Percentiles rank a stretch among this genome's conserved stretches.
These are phyloP conservation scores for Elsinoe batatas DNA, from an alignment of 2,329 filamentous ascomycete species.

Conservation along the genomic window DNA sequence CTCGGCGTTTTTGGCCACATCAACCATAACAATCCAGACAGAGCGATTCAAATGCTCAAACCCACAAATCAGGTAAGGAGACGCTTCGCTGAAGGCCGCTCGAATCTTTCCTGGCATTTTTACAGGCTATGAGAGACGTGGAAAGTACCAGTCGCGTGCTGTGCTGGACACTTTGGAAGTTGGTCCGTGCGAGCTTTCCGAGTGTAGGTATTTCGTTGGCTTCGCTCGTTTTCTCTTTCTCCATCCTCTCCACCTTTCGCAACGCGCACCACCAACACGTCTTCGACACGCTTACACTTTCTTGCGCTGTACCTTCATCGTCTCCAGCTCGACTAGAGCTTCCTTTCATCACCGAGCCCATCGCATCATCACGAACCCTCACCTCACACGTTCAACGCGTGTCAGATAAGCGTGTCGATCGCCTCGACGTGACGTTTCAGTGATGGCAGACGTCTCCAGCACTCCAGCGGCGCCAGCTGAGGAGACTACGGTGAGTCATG, in stretches of 20 bases:
- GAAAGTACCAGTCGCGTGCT: not conserved
- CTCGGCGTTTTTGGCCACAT: slow-evolving; percentile 1
- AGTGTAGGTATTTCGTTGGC: not conserved
- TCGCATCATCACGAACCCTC: not conserved
- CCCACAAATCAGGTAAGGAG: not conserved
- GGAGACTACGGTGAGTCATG: slow-evolving; percentile 9
- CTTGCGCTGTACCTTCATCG: slow-evolving; percentile 9
- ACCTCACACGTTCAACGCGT: slow-evolving; percentile 1
- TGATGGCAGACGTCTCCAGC: slow-evolving; percentile 6
- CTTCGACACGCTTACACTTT: not conserved
- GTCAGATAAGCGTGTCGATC: slow-evolving; percentile 10
- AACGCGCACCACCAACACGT: slow-evolving; percentile 8
- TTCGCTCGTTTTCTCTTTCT: slow-evolving; percentile 12
- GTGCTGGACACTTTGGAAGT: not conserved
- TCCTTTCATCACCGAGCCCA: not conserved
- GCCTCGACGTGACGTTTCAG: slow-evolving; percentile 2
- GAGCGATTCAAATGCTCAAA: not conserved
- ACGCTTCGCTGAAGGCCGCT: not conserved
- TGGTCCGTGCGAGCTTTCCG: not conserved
- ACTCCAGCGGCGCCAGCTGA: slow-evolving; percentile 6
- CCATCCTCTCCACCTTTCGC: slow-evolving; percentile 14
- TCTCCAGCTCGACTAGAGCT: not conserved
- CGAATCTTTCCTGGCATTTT: not conserved
- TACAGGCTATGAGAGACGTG: not conserved
- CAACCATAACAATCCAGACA: not conserved